Conservation (phyloP, 495 filamentous ascomycete genomes). For the Lasiosphaeria miniovina region DNA sequence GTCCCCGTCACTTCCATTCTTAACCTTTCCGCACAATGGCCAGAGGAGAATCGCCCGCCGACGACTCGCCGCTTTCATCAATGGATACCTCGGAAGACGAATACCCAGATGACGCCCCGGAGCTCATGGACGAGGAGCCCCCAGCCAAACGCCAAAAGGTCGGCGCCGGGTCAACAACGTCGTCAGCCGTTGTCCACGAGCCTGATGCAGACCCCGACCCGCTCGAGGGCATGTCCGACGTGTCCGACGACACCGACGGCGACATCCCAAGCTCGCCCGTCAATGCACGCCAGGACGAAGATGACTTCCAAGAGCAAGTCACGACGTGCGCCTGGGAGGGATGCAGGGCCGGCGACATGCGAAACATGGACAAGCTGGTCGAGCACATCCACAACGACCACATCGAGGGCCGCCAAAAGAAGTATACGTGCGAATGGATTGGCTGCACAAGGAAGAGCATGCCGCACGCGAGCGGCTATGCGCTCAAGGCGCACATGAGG, state of each 20-base stretch:
- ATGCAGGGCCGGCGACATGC: slow-evolving; percentile 73
- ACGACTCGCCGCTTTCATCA: slow-evolving; percentile 40
- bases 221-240: slow-evolving; percentile 50
- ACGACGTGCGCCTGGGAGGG: slow-evolving; percentile 87
- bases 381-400: slow-evolving; percentile 92
- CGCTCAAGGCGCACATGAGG: slow-evolving; percentile 92
- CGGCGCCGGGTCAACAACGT: slow-evolving; percentile 39
- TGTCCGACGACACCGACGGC: slow-evolving; percentile 86
- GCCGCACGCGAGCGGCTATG: slow-evolving; percentile 92
- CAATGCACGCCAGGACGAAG: slow-evolving; percentile 65
- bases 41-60: slow-evolving; percentile 27
- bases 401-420: slow-evolving; percentile 69
- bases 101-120: slow-evolving; percentile 42
- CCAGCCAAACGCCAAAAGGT: slow-evolving; percentile 52
- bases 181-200: slow-evolving; percentile 44
- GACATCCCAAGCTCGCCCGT: slow-evolving; percentile 71
- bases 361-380: slow-evolving; percentile 92
- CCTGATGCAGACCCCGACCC: slow-evolving; percentile 38
- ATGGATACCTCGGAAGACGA: slow-evolving; percentile 45
- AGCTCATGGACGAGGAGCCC: slow-evolving; percentile 39
- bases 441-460: slow-evolving; percentile 84
- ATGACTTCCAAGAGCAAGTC: slow-evolving; percentile 85
- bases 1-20: not conserved
- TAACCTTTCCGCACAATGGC: slow-evolving; percentile 24
- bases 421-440: slow-evolving; percentile 90